A percentile compares a stretch with the other conserved stretches of the same genome.
Evolutionary conservation across 2,329 filamentous ascomycete species (phyloP).

Genomic region (Chaetomium sp.): DNA sequence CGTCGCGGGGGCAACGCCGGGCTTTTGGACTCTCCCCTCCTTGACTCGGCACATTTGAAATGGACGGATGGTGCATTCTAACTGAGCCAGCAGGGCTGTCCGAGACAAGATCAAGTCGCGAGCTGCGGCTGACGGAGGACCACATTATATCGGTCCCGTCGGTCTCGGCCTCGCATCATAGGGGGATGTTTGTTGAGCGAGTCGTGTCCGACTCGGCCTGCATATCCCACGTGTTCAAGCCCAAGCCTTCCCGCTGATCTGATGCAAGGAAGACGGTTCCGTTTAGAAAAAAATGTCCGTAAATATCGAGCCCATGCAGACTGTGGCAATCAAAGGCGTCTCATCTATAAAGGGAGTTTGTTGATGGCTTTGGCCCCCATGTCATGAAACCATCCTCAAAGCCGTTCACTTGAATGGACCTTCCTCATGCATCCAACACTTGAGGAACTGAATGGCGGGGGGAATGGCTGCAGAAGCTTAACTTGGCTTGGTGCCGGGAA

Average conservation of each 20-base stretch:
- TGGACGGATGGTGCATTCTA: constrained; percentile 2
- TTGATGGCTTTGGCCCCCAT: neutral
- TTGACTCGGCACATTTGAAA: constrained; percentile 17
- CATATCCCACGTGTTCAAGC: neutral
- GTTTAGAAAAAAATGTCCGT: neutral
- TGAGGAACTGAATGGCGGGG: neutral
- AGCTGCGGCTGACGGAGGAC: neutral
- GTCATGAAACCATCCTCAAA: neutral
- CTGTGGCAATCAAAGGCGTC: constrained; percentile 11
- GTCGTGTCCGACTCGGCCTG: neutral
- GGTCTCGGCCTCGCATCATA: constrained; percentile 7
- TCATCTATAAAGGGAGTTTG: neutral
- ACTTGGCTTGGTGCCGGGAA: neutral
- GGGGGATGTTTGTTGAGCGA: neutral
- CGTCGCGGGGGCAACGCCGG: neutral
- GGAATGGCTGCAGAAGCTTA: neutral
- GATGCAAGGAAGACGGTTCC: neutral
- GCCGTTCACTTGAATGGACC: neutral
- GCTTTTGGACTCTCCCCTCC: constrained; percentile 20
- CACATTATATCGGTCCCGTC: constrained; percentile 15
- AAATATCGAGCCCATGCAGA: neutral
- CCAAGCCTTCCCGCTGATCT: constrained; percentile 1
- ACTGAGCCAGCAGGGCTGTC: neutral
- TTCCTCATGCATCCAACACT: constrained; percentile 1
- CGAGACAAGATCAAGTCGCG: neutral